Conservation (phyloP, 208 protist species). For the Leishmania amazonensis region DNA sequence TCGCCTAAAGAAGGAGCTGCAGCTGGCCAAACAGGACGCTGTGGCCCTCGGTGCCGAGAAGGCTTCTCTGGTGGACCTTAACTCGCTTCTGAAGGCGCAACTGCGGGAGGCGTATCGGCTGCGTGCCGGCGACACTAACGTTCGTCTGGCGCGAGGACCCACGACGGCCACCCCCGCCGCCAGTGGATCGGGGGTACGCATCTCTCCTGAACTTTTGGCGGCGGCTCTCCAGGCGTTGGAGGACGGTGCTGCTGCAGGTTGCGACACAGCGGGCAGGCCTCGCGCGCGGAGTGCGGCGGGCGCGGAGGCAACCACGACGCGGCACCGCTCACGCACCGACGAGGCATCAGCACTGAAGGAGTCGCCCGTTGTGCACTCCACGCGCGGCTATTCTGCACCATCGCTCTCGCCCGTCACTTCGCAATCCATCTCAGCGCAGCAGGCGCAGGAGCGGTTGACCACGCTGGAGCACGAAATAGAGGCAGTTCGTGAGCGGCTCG, state of each 20-base stretch:
- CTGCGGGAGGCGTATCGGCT: constrained; percentile 78
- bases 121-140: constrained; percentile 18
- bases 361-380: constrained; percentile 17
- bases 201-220: constrained; percentile 34
- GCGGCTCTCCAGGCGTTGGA: constrained; percentile 24
- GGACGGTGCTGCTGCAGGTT: background rate
- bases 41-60: constrained; percentile 63
- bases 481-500: constrained; percentile 60
- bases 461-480: constrained; percentile 71
- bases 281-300: background rate
- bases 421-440: constrained; percentile 8
- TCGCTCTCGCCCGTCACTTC: background rate
- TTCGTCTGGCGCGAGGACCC: background rate
- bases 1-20: constrained; percentile 48
- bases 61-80: constrained; percentile 82
- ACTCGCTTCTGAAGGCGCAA: constrained; percentile 87
- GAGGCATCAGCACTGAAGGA: background rate
- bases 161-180: background rate
- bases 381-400: constrained; percentile 5
- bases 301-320: background rate
- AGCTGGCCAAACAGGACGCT: constrained; percentile 48
- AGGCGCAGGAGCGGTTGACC: constrained; percentile 26
- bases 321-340: background rate
- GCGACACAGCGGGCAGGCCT: background rate
- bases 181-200: background rate